Conservation (phyloP, 352 stramenopile species). For the Phytophthora podocarpi region DNA sequence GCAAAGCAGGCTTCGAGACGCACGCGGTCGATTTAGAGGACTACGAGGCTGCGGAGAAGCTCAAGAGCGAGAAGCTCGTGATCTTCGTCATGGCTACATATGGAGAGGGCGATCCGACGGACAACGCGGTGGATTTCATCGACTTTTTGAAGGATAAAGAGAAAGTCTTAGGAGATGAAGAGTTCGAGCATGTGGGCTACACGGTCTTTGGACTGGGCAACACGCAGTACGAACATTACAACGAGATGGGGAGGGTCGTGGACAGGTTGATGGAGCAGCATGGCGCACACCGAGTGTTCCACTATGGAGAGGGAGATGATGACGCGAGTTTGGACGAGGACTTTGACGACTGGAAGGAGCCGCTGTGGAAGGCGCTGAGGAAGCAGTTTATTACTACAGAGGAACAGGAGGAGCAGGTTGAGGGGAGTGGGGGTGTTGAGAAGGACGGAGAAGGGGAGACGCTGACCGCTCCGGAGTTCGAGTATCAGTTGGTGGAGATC, state of each 20-base stretch:
- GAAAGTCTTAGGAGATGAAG: conserved; percentile 12
- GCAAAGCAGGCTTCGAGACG: conserved; percentile 86
- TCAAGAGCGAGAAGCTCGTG: conserved; percentile 61
- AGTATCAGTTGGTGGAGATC: conserved; percentile 66
- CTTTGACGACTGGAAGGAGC: conserved; percentile 96
- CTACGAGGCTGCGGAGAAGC: conserved; percentile 78
- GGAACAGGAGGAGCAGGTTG: conserved; percentile 22
- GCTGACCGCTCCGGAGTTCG: conserved; percentile 51
- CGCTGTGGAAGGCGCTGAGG: conserved; percentile 83
- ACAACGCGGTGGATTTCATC: conserved; percentile 96
- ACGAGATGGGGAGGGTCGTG: conserved; percentile 94
- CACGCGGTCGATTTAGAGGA: conserved; percentile 96
- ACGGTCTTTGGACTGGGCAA: conserved; percentile 99
- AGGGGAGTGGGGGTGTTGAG: not conserved
- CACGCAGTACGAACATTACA: conserved; percentile 98
- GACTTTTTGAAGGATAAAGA: conserved; percentile 89
- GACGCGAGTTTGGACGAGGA: conserved; percentile 94
- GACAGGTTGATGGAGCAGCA: conserved; percentile 88
- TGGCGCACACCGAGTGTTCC: conserved; percentile 85
- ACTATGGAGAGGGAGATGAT: conserved; percentile 96
- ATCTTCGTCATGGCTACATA: conserved; percentile 98
- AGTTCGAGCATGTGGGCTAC: conserved; percentile 82
- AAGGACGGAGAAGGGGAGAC: conserved; percentile 15
- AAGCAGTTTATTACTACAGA: conserved; percentile 61
- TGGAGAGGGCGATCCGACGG: conserved; percentile 97